Evolutionary conservation across 2,329 filamentous ascomycete genomes (phyloP), one percentile per base, ranked within the genome.

Genomic region (Cercospora beticola): DNA sequence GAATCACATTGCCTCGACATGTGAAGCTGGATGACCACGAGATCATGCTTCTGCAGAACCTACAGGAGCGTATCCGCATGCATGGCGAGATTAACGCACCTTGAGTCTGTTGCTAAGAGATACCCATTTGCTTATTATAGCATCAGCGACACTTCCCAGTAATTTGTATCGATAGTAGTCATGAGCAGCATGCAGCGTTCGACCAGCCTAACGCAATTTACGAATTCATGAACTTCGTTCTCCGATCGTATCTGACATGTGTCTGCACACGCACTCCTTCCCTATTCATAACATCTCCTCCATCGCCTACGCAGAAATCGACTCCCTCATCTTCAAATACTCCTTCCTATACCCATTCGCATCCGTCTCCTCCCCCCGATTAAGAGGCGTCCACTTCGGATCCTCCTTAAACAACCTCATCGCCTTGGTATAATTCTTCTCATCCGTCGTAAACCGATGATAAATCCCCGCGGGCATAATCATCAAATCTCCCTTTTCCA

Each of bases 391-490:
- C 95, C 95, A 99, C 82, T 98, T 97, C 36, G 95, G 95, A 82
- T 98, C 94, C 73, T 98, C 95, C 83, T 98, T 94, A 87, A 98
- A 99, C 62, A 99, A 85, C 67, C 95, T 88, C 92, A 98, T 94
- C 14, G 95, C 95, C 78, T 96, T 92, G 73, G 97, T 92, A 78
- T 94, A 97, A 79, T 99, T 97, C 70, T 90, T 87, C 78, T 90
- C 89, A 80, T 97, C 94, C 0, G 94, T 98, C 7, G 95, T 99
- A 78, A 99, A 99, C 5, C 95, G 90, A 82, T 99, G 95, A 81
- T 97, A 99, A 70, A 99, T 98, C 3, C 95, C 95, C 49, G 94
- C 89, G 0, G 95, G 95, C 73, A 99, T 84, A 76, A 99, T 94
- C 76, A 99, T 91, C 81, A 99, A 83, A 82, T 99, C 95, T 64